These are phyloP conservation scores for Rhododendron henanense DNA, from an alignment of 148 eudicot genomes.

Conservation along the genomic window DNA sequence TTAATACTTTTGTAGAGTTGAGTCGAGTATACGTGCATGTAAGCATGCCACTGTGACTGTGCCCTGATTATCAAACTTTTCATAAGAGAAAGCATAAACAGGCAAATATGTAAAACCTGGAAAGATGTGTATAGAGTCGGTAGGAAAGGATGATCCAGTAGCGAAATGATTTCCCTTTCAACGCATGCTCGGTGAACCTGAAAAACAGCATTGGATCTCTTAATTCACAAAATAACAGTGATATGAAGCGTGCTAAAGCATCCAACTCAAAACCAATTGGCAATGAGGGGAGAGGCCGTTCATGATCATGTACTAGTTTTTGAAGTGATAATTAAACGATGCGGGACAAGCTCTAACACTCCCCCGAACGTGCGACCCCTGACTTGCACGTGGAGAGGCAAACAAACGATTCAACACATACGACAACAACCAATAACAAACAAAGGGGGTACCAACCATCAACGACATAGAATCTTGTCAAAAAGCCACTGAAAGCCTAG, in stretches of 20 bases:
- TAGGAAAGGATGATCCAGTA: conserved; percentile 92
- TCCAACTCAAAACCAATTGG: not conserved
- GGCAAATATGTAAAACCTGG: conserved; percentile 47
- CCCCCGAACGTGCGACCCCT: not conserved
- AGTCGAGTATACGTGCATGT: not conserved
- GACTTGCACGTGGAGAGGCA: not conserved
- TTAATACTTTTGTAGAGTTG: not conserved
- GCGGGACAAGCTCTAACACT: not conserved
- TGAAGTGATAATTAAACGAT: not conserved
- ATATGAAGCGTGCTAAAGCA: not conserved
- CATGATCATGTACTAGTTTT: not conserved
- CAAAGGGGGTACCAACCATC: not conserved
- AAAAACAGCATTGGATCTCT: conserved; percentile 21
- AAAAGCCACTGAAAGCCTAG: not conserved
- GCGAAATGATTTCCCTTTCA: conserved; percentile 88
- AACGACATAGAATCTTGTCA: no score
- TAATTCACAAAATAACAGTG: not conserved
- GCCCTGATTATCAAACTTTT: not conserved
- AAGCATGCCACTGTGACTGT: not conserved
- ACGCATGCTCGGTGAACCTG: conserved; percentile 98
- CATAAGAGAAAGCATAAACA: not conserved
- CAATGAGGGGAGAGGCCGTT: not conserved
- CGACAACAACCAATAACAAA: not conserved
- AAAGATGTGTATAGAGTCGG: conserved; percentile 89
- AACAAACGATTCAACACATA: not conserved